Conservation (phyloP, 108 stramenopile species). For the Aurantiochytrium sp. region DNA sequence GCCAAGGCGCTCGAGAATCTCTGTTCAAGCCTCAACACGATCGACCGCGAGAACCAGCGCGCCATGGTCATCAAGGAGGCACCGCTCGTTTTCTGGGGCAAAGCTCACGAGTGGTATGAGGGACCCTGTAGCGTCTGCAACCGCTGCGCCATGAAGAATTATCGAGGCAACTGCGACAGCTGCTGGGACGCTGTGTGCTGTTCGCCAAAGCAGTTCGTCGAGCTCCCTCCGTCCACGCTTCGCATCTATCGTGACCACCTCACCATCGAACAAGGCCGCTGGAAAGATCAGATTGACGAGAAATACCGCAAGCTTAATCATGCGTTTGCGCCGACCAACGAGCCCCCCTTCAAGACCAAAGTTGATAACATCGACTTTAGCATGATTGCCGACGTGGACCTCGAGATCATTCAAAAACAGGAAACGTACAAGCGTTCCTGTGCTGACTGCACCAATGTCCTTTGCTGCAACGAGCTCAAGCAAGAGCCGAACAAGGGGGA, state of each 20-base stretch:
- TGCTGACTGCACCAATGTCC: neutral
- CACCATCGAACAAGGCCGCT: neutral
- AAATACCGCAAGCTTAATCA: neutral
- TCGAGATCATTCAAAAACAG: neutral
- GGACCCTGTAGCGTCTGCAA: neutral
- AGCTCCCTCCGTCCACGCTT: neutral
- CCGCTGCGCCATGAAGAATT: neutral
- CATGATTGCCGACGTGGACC: neutral
- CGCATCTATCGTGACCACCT: conserved; percentile 1
- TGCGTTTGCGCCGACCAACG: neutral
- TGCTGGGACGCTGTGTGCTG: neutral
- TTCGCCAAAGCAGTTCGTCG: neutral
- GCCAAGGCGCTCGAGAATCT: neutral
- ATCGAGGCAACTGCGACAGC: neutral
- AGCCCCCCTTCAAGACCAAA: neutral
- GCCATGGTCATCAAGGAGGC: neutral
- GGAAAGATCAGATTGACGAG: neutral
- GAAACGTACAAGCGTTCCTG: neutral
- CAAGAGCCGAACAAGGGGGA: neutral
- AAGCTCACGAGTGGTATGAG: neutral
- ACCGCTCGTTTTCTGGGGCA: neutral
- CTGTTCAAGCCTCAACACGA: neutral
- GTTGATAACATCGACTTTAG: neutral
- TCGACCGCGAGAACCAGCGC: neutral
- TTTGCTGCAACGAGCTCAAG: neutral